A percentile compares a stretch with the other conserved stretches of the same genome.
Conservation (phyloP, 2,329 filamentous ascomycete genomes). For the Neophaeococcomyces mojaviensis region DNA sequence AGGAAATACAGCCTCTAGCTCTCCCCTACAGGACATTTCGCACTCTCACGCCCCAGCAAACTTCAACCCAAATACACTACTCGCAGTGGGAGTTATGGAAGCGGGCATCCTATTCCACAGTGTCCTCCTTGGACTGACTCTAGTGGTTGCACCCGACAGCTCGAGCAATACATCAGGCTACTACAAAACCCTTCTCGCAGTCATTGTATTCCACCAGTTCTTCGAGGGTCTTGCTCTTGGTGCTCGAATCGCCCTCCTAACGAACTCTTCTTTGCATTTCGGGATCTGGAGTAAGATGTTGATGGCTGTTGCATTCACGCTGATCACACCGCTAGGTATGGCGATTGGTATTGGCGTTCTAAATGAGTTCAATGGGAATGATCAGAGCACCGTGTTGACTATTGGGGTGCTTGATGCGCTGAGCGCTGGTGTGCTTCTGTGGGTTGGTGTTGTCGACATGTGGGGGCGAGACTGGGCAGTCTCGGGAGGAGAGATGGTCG, state of each 20-base stretch:
- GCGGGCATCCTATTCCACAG: constrained; percentile 70
- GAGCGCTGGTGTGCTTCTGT: constrained; percentile 68
- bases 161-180: constrained; percentile 20
- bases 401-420: constrained; percentile 68
- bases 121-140: constrained; percentile 47
- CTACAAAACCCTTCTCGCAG: constrained; percentile 47
- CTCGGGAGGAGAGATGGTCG: constrained; percentile 48
- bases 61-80: constrained; percentile 39
- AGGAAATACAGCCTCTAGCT: constrained; percentile 24
- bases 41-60: constrained; percentile 9
- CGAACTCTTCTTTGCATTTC: constrained; percentile 31
- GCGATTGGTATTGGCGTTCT: constrained; percentile 69
- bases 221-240: constrained; percentile 71
- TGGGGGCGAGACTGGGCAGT: constrained; percentile 68
- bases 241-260: constrained; percentile 60
- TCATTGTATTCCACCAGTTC: constrained; percentile 71
- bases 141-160: constrained; percentile 43
- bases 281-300: constrained; percentile 39
- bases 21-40: constrained; percentile 19
- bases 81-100: constrained; percentile 63
- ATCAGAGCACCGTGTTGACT: constrained; percentile 59
- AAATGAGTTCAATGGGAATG: constrained; percentile 64
- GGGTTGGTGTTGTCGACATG: constrained; percentile 76
- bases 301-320: constrained; percentile 57
- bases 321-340: constrained; percentile 73